Percentiles rank a stretch among this genome's conserved stretches.
These are phyloP conservation scores for Coemansia sp. DNA, from an alignment of 192 early-diverging fungal genomes.

Conservation along the genomic window DNA sequence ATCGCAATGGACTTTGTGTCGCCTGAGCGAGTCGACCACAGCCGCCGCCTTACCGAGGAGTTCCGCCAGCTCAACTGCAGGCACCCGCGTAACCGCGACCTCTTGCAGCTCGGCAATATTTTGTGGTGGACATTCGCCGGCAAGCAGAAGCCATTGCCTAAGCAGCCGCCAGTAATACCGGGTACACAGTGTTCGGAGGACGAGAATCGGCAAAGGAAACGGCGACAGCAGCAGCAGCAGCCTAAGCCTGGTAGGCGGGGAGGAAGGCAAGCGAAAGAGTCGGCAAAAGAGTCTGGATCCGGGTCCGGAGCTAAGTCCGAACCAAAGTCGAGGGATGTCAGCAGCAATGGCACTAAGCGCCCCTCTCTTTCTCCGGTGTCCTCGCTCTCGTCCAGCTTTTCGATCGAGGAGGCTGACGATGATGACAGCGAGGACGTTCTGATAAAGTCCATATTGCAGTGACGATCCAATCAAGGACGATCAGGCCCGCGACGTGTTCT, in stretches of 20 bases:
- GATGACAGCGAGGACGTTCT: background rate
- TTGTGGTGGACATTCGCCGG: conserved; percentile 47
- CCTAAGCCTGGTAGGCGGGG: background rate
- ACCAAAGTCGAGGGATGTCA: background rate
- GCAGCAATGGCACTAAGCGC: background rate
- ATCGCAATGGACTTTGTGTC: conserved; percentile 72
- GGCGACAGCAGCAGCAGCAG: background rate
- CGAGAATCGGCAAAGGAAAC: background rate
- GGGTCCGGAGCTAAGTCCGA: background rate
- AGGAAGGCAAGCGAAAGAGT: background rate
- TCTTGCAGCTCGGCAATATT: conserved; percentile 54
- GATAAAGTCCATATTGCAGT: background rate
- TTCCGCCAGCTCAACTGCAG: conserved; percentile 44
- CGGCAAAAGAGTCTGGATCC: background rate
- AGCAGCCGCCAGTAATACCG: background rate
- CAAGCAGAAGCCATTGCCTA: background rate
- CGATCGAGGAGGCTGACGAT: background rate
- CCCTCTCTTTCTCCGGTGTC: background rate
- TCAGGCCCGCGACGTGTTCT: background rate
- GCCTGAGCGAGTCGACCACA: conserved; percentile 58
- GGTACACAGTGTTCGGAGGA: background rate
- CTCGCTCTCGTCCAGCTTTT: background rate
- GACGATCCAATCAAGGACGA: background rate
- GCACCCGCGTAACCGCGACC: conserved; percentile 52
- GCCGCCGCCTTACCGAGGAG: conserved; percentile 49